phyloP scores from a whole-genome alignment of 2,329 filamentous ascomycete species.

The Colletotrichum nymphaeae region DNA sequence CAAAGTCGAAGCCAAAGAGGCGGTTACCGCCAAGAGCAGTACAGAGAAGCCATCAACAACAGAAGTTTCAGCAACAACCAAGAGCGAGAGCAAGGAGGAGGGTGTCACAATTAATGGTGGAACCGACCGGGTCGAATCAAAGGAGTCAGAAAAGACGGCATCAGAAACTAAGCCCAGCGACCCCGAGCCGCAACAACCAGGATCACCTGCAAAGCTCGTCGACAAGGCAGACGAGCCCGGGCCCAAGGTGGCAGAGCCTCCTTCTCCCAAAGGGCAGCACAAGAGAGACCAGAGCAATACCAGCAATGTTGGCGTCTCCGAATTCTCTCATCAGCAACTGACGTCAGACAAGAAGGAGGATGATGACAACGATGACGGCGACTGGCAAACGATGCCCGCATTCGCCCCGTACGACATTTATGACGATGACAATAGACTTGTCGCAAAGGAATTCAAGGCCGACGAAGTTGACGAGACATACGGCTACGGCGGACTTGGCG shows the following conservation, averaged over 20 bases:
- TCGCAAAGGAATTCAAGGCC: conserved; percentile 82
- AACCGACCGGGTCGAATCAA: not conserved
- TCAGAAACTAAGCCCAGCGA: not conserved
- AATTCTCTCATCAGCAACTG: conserved; percentile 91
- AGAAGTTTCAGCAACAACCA: not conserved
- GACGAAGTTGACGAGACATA: conserved; percentile 76
- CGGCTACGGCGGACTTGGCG: conserved; percentile 82
- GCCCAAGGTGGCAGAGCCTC: conserved; percentile 16
- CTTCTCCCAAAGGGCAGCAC: not conserved
- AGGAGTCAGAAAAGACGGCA: not conserved
- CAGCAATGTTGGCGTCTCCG: conserved; percentile 66
- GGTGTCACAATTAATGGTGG: not conserved
- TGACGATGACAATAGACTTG: conserved; percentile 88
- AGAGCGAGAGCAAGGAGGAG: not conserved
- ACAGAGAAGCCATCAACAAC: not conserved
- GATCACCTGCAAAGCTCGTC: conserved; percentile 19
- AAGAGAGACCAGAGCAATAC: conserved; percentile 50
- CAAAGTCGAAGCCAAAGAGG: not conserved
- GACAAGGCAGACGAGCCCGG: conserved; percentile 34
- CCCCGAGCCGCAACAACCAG: not conserved
- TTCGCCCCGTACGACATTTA: conserved; percentile 95
- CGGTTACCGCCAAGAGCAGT: not conserved
- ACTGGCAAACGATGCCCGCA: conserved; percentile 95
- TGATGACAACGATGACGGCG: conserved; percentile 69
- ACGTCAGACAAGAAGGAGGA: conserved; percentile 66